Base-by-base conservation (phyloP, 2,329 filamentous ascomycete species). In the Colletotrichum sp. region DNA sequence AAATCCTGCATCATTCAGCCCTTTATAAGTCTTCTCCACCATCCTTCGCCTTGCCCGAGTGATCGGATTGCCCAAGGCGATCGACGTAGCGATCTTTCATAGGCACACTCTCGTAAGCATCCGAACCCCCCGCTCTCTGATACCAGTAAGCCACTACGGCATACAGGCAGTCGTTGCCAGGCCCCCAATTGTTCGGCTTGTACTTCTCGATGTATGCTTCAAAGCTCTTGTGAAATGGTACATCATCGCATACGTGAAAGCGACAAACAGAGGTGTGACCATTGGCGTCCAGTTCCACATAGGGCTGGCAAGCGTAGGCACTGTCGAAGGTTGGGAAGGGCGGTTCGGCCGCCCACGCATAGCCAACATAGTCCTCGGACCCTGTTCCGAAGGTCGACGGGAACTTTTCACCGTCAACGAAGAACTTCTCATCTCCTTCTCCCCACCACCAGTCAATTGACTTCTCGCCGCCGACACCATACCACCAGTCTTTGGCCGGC, bases 391-490 rank as follows among this genome's bases (percentile, higher is more conserved):
- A 76, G 0, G 73, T 76, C 3, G 73, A 76, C 15, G 73, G 73
- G 59, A 76, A 76, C 59, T 68, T 68, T 32, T 76, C 73, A 9
- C 73, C 73, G 64, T 76, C 73, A 13, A 73, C 73, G 10, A 76
- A 76, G 70, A 76, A 76, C 49, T 76, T 76, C 59, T 76, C 73
- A 15, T 76, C 73, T 5, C 73, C 73, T 13, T 76, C 73, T 5
- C 73, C 73, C 73, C 73, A 76, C 73, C 73, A 76, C 73, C 73
- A 76, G 18, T 76, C 73, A n/a, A 76, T 65, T 5, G 73, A 76
- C 59, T 76, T 76, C 16, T 68, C 59, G 6, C 70, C 64, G 8
- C 73, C 73, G 6, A 76, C 70, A 1, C 73, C 73, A 39, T 76
- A 76, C 73, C 73, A 76, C 73, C 73, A 76, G 44, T 76, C 73